These are phyloP conservation scores for Coffea humblotiana DNA, from an alignment of 305 asterid genomes.

Conservation along the genomic window DNA sequence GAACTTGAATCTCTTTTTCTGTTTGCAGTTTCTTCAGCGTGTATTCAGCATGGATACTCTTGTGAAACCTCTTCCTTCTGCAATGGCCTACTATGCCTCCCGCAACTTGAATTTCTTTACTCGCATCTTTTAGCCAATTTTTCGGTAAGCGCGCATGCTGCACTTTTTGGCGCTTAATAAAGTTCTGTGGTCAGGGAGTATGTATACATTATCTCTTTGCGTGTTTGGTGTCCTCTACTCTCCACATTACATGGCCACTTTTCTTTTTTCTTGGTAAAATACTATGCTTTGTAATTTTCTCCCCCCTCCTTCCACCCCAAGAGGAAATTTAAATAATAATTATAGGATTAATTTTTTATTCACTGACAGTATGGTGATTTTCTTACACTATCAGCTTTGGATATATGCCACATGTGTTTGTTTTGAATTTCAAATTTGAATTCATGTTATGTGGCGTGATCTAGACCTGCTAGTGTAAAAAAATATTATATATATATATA, in stretches of 20 bases:
- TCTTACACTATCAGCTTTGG: too few species aligned
- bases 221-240: neutral
- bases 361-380: too few species aligned
- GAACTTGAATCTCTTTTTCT: neutral
- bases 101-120: conserved; percentile 92
- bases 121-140: conserved; percentile 90
- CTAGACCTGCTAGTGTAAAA: too few species aligned
- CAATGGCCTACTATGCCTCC: conserved; percentile 72
- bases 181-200: neutral
- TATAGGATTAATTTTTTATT: too few species aligned
- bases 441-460: too few species aligned
- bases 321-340: neutral
- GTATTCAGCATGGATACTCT: conserved; percentile 87
- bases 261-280: neutral
- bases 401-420: too few species aligned
- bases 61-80: conserved; percentile 90
- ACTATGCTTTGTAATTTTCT: neutral
- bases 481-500: neutral
- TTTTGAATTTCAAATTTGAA: too few species aligned
- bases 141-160: conserved; percentile 50
- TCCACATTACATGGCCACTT: neutral
- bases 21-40: conserved; percentile 79
- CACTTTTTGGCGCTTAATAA: neutral
- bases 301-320: neutral
- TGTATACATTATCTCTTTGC: neutral